phyloP scores from a whole-genome alignment of 2,329 filamentous ascomycete species.

The Penicillium corylophilum region DNA sequence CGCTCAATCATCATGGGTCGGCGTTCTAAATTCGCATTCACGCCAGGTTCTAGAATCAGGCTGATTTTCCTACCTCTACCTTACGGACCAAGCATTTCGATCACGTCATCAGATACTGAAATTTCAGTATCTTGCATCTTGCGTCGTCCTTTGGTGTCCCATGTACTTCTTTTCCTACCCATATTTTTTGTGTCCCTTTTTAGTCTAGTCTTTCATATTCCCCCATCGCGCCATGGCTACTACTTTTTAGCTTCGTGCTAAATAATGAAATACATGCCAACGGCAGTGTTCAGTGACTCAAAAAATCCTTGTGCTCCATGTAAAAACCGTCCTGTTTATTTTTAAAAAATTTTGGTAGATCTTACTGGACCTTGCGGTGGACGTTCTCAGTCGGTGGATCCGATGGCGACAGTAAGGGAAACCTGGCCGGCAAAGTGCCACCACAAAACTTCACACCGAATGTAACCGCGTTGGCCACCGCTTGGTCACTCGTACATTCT shows the following conservation, averaged over 20 bases:
- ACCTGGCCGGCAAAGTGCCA: neutral
- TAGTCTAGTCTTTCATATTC: constrained; percentile 7
- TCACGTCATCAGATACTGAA: neutral
- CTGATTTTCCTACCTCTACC: neutral
- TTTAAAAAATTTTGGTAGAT: neutral
- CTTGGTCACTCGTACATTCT: neutral
- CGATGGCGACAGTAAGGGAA: constrained; percentile 4
- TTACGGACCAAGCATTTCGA: neutral
- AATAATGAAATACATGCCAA: constrained; percentile 12
- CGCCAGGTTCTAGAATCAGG: neutral
- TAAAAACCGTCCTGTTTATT: neutral
- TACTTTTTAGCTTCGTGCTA: constrained; percentile 21
- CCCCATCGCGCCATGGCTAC: constrained; percentile 15
- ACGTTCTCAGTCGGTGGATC: neutral
- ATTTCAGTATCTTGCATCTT: constrained; percentile 5
- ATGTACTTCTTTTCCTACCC: neutral
- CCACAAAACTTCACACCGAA: neutral
- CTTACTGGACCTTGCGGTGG: neutral
- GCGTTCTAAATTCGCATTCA: constrained; percentile 9
- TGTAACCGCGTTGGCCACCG: constrained; percentile 2
- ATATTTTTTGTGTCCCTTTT: neutral
- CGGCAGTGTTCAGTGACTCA: constrained; percentile 3
- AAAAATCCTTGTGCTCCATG: neutral
- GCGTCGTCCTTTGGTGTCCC: constrained; percentile 16
- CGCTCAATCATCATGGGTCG: constrained; percentile 13